A percentile compares a stretch with the other conserved stretches of the same genome.
phyloP scores from a whole-genome alignment of 73 alveolate genomes.

The Symbiodinium natans region DNA sequence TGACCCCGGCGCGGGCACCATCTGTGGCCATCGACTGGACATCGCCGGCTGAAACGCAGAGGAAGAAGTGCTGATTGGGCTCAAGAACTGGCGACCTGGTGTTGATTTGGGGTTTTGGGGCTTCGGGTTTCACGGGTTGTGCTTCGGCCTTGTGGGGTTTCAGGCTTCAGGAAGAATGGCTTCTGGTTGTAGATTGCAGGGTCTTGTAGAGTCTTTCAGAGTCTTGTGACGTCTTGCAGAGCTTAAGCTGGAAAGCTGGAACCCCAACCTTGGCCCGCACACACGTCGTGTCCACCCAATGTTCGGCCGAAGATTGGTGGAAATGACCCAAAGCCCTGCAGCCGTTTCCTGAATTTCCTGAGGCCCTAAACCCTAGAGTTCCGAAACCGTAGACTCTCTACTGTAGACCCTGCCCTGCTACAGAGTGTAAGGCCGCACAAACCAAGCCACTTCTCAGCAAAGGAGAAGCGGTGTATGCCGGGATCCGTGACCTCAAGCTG shows the following conservation, averaged over 20 bases:
- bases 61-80: not conserved
- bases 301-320: no score
- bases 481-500: conserved; percentile 1
- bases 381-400: not conserved
- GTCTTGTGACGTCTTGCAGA: no score
- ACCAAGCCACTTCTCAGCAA: not conserved
- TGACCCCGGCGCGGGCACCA: not conserved
- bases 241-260: no score
- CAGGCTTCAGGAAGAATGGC: no score
- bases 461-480: not conserved
- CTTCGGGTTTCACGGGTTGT: not conserved
- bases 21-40: conserved; percentile 11
- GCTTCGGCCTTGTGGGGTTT: no score
- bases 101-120: not conserved
- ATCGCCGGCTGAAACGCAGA: not conserved
- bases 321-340: not conserved
- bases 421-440: no score
- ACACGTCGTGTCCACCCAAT: no score
- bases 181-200: no score
- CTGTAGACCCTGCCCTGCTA: no score
- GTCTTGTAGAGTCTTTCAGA: no score
- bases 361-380: not conserved
- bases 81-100: not conserved
- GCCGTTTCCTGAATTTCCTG: not conserved
- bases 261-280: no score